A percentile compares a stretch with the other conserved stretches of the same genome.
Conservation (phyloP, 805 yeast genomes). For the Candida andamanensis region DNA sequence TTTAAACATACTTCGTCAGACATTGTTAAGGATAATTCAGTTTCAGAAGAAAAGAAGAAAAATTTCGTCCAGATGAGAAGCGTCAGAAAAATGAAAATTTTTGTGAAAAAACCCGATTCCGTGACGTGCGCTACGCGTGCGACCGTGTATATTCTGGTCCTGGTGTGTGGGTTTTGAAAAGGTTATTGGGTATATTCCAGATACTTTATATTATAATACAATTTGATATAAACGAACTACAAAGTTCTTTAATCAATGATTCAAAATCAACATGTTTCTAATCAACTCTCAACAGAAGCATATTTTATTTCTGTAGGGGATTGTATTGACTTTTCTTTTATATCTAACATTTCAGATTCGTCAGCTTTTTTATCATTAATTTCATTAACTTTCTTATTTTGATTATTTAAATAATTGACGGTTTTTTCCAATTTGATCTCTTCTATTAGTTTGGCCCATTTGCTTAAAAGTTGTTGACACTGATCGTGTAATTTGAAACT, state of each 20-base stretch:
- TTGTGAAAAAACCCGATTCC: no score
- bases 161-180: conserved; percentile 3
- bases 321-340: conserved; percentile 8
- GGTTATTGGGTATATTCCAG: no score
- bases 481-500: conserved; percentile 44
- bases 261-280: not conserved
- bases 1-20: conserved; percentile 12
- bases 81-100: no score
- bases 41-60: conserved; percentile 7
- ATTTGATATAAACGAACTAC: not conserved
- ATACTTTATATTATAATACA: no score
- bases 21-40: conserved; percentile 4
- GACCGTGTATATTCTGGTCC: no score
- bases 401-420: conserved; percentile 4
- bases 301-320: conserved; percentile 3
- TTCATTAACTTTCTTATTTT: not conserved
- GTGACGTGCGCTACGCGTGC: no score
- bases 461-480: conserved; percentile 33
- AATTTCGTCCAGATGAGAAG: conserved; percentile 10
- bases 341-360: conserved; percentile 23
- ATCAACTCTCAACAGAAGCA: conserved; percentile 8
- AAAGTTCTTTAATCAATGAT: not conserved
- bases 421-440: conserved; percentile 29
- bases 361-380: conserved; percentile 10
- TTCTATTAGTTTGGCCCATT: conserved; percentile 38